A percentile compares a stretch with the other conserved stretches of the same genome.
These are phyloP conservation scores for Lentinus tigrinus DNA, from an alignment of 768 basidiomycete genomes.

Conservation along the genomic window DNA sequence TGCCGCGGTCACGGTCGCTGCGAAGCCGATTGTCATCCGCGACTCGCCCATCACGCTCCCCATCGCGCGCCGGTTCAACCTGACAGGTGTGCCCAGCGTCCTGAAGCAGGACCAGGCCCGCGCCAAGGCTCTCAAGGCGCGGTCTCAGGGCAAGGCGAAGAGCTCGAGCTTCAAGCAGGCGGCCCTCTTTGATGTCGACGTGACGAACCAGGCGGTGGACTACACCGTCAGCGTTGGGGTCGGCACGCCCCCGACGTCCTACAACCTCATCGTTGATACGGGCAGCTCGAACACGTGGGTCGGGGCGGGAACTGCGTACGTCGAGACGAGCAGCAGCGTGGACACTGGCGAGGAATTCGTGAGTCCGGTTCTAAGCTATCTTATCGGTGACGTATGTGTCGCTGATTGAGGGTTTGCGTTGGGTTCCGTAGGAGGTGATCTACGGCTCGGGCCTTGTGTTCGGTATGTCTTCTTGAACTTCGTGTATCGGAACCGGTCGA, in stretches of 20 bases:
- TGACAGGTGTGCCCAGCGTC: constrained; percentile 9
- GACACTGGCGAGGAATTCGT: constrained; percentile 22
- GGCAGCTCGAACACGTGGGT: constrained; percentile 28
- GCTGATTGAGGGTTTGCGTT: background rate
- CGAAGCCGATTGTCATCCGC: constrained; percentile 10
- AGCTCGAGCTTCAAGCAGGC: background rate
- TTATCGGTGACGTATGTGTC: background rate
- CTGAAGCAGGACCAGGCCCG: constrained; percentile 19
- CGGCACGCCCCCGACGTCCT: constrained; percentile 46
- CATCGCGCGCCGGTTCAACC: constrained; percentile 16
- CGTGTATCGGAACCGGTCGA: background rate
- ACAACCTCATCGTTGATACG: constrained; percentile 21
- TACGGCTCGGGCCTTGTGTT: constrained; percentile 15
- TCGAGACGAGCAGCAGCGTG: constrained; percentile 15
- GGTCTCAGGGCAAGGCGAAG: background rate
- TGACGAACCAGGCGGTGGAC: constrained; percentile 20
- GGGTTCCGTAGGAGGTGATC: background rate
- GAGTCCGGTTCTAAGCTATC: background rate
- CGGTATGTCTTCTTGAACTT: background rate
- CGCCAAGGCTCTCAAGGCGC: constrained; percentile 7
- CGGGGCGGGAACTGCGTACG: constrained; percentile 19
- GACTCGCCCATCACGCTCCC: constrained; percentile 14
- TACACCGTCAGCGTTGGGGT: constrained; percentile 38
- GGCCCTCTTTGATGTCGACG: background rate
- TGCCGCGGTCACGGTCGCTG: background rate